These are phyloP conservation scores for Neurospora sp. DNA, from an alignment of 495 filamentous ascomycete genomes.

Conservation along the genomic window DNA sequence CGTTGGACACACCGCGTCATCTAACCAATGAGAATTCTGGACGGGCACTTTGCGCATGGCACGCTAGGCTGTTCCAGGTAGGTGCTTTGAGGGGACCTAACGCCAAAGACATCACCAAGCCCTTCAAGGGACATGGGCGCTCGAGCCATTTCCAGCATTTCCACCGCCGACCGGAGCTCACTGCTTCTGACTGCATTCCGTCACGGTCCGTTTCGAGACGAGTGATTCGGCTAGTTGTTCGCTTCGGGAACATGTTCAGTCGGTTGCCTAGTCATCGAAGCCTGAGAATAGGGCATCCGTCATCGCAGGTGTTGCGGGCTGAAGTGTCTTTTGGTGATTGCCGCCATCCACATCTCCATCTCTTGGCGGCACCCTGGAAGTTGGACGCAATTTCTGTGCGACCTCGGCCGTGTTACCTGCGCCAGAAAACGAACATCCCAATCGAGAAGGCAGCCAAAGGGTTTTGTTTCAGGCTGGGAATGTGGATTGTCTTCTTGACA, in stretches of 20 bases:
- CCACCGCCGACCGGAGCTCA: background rate
- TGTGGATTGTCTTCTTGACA: background rate
- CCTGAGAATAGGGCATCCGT: background rate
- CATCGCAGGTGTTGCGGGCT: background rate
- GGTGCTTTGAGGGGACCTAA: slow-evolving; percentile 21
- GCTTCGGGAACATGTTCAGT: background rate
- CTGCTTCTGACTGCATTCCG: background rate
- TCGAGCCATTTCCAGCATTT: background rate
- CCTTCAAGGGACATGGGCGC: background rate
- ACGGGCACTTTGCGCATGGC: slow-evolving; percentile 12
- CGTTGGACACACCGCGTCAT: background rate
- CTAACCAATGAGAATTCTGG: background rate
- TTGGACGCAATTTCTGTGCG: background rate
- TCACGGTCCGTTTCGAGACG: background rate
- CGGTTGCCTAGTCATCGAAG: background rate
- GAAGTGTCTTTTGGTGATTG: background rate
- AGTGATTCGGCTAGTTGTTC: background rate
- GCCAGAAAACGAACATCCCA: slow-evolving; percentile 1
- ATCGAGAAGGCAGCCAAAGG: slow-evolving; percentile 1
- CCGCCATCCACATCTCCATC: background rate
- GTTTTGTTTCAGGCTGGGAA: background rate
- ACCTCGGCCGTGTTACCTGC: background rate
- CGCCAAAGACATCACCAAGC: background rate
- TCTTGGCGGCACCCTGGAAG: background rate
- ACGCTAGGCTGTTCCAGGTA: slow-evolving; percentile 29